Percentiles rank a stretch among this genome's conserved stretches.
phyloP scores from a whole-genome alignment of 192 early-diverging fungal species.

The Coemansia asiatica region DNA sequence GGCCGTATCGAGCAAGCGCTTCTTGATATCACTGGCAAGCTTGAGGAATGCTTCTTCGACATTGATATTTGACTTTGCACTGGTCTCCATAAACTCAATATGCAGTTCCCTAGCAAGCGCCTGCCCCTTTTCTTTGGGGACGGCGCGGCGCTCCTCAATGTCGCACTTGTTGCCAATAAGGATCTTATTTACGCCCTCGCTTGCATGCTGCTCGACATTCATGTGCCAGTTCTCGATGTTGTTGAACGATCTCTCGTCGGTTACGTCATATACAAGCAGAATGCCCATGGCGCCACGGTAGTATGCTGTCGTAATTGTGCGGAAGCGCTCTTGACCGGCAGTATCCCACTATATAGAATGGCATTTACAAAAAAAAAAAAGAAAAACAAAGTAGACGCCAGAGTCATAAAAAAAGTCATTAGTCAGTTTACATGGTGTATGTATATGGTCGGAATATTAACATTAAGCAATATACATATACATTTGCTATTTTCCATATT shows the following conservation, averaged over 20 bases:
- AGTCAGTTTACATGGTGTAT: neutral
- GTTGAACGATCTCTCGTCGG: slow-evolving; percentile 97
- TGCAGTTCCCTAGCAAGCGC: slow-evolving; percentile 90
- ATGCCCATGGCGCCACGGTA: slow-evolving; percentile 99
- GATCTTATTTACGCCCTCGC: slow-evolving; percentile 98
- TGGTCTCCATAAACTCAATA: slow-evolving; percentile 96
- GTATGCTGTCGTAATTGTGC: slow-evolving; percentile 99
- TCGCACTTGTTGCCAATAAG: slow-evolving; percentile 99
- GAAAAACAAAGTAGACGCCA: neutral
- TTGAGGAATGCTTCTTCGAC: slow-evolving; percentile 98
- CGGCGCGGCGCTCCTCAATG: slow-evolving; percentile 82
- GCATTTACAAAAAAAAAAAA: neutral
- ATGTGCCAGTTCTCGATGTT: slow-evolving; percentile 99
- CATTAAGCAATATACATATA: too few species aligned
- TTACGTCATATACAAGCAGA: slow-evolving; percentile 96
- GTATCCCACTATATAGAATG: slow-evolving; percentile 80
- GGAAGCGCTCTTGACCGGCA: slow-evolving; percentile 97
- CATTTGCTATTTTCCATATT: too few species aligned
- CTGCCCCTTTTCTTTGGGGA: slow-evolving; percentile 94
- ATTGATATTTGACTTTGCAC: slow-evolving; percentile 97
- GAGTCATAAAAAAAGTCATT: neutral
- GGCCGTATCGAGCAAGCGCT: slow-evolving; percentile 89
- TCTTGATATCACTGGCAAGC: slow-evolving; percentile 96
- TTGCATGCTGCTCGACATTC: slow-evolving; percentile 99
- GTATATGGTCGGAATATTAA: too few species aligned